Conservation (phyloP, 1,139 yeast genomes). For the Lodderomyces margitis region DNA sequence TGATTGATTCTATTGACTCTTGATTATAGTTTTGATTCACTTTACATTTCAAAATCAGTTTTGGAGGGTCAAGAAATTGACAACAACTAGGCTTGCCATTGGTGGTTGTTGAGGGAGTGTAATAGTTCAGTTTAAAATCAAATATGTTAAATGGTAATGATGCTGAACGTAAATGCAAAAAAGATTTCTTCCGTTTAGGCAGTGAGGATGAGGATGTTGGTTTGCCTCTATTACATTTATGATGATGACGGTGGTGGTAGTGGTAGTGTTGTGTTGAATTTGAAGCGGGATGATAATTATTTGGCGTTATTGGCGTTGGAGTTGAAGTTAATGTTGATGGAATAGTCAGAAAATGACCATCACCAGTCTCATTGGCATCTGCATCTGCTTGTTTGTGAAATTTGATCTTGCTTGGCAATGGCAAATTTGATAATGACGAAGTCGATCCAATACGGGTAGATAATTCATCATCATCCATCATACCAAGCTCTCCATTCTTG, state of each 20-base stretch:
- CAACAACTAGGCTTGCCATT: not conserved
- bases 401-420: slow-evolving; percentile 1
- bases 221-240: not conserved
- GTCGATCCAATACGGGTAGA: not conserved
- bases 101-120: not conserved
- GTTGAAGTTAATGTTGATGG: not conserved
- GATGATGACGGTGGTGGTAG: not conserved
- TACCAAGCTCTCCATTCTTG: not conserved
- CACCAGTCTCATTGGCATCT: slow-evolving; percentile 1
- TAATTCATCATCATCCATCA: slow-evolving; percentile 1
- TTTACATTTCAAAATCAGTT: slow-evolving; percentile 24
- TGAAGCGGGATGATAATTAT: not conserved
- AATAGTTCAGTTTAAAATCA: not conserved
- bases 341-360: not conserved
- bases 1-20: slow-evolving; percentile 18
- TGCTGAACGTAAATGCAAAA: slow-evolving; percentile 6
- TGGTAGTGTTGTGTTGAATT: not conserved
- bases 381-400: not conserved
- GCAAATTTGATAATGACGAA: not conserved
- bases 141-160: not conserved
- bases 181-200: slow-evolving; percentile 8
- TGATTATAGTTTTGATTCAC: slow-evolving; percentile 21
- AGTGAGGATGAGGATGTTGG: not conserved
- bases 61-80: slow-evolving; percentile 4
- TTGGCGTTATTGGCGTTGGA: slow-evolving; percentile 1